phyloP scores from a whole-genome alignment of 2,329 filamentous ascomycete species.

The Didymella pinodella region DNA sequence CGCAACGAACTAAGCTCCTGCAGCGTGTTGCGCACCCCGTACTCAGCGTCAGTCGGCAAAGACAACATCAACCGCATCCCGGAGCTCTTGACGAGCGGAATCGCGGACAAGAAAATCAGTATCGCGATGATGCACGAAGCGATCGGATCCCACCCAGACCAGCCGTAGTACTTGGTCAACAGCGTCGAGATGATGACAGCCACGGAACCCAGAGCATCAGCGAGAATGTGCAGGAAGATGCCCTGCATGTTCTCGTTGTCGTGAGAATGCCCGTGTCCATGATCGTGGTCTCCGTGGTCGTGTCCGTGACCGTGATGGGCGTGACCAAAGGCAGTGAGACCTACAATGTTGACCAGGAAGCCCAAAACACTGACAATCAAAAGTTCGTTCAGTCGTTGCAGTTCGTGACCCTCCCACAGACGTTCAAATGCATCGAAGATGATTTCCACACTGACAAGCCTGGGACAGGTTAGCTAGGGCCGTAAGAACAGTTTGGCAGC shows the following conservation, averaged over 20 bases:
- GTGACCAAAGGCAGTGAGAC: conserved; percentile 81
- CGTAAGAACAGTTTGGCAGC: background rate
- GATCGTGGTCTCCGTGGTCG: conserved; percentile 52
- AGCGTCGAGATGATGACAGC: conserved; percentile 93
- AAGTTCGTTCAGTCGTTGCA: conserved; percentile 84
- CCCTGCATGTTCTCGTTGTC: conserved; percentile 98
- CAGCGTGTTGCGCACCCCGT: conserved; percentile 83
- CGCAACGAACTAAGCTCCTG: conserved; percentile 82
- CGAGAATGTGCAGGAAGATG: conserved; percentile 94
- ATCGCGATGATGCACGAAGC: conserved; percentile 93
- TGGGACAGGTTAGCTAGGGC: conserved; percentile 46
- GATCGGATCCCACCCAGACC: conserved; percentile 93
- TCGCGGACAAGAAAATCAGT: conserved; percentile 89
- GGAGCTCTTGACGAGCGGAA: conserved; percentile 85
- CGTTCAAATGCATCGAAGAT: conserved; percentile 93
- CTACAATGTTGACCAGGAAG: conserved; percentile 87
- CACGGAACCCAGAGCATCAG: conserved; percentile 91
- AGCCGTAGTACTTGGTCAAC: conserved; percentile 85
- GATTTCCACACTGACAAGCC: conserved; percentile 93
- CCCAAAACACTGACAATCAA: conserved; percentile 88
- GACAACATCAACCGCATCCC: conserved; percentile 84
- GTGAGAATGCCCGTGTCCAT: conserved; percentile 62
- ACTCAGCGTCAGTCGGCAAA: conserved; percentile 84
- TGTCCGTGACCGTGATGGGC: conserved; percentile 65
- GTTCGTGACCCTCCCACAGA: conserved; percentile 81